Conservation (phyloP, 805 yeast species). For the Starmerella khaoyaiensis region DNA sequence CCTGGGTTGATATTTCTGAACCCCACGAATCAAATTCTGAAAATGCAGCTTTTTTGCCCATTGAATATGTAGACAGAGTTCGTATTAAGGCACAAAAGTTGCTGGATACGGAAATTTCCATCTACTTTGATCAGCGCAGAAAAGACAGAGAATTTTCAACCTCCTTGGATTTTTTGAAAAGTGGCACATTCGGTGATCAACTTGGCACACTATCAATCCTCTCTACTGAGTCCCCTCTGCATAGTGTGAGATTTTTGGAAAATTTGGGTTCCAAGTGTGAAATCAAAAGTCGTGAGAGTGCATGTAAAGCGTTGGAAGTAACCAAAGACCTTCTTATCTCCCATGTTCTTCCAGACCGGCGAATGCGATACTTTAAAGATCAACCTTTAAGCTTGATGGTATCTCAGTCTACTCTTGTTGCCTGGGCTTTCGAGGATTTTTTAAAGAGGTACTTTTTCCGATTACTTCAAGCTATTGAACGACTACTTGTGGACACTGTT, state of each 20-base stretch:
- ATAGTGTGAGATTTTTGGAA: constrained; percentile 72
- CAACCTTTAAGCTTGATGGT: constrained; percentile 42
- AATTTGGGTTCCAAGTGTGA: constrained; percentile 65
- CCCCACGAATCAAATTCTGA: constrained; percentile 25
- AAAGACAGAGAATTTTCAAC: constrained; percentile 76
- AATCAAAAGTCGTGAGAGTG: constrained; percentile 86
- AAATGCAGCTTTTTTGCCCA: constrained; percentile 22
- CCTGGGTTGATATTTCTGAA: constrained; percentile 65
- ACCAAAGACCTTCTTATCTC: constrained; percentile 81
- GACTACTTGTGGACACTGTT: constrained; percentile 79
- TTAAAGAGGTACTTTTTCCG: constrained; percentile 64
- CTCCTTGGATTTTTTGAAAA: constrained; percentile 54
- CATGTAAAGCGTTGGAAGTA: constrained; percentile 80
- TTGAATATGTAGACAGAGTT: constrained; percentile 44
- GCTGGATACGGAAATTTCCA: constrained; percentile 55
- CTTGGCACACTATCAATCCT: constrained; percentile 86
- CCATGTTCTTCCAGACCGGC: constrained; percentile 68
- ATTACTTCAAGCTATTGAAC: constrained; percentile 64
- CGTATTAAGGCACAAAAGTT: constrained; percentile 52
- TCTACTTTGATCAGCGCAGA: constrained; percentile 61
- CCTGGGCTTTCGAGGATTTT: constrained; percentile 81
- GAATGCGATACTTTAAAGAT: constrained; percentile 64
- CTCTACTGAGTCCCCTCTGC: constrained; percentile 90
- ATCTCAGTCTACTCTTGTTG: constrained; percentile 46
- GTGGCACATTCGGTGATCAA: constrained; percentile 92